Conservation (phyloP, 2,329 filamentous ascomycete species). For the Zalaria sp. region DNA sequence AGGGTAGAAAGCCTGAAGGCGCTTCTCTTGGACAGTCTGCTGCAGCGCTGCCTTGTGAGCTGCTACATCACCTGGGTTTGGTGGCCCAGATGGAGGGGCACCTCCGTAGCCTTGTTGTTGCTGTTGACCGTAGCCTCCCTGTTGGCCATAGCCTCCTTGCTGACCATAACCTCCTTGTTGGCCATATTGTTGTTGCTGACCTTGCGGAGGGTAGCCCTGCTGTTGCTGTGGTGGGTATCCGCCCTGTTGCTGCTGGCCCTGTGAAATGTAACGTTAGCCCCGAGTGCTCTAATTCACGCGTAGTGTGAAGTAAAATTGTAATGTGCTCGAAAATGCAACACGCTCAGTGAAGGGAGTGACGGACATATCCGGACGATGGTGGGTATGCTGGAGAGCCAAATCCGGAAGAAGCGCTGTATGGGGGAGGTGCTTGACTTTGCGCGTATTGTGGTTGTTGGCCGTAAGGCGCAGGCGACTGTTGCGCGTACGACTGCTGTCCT, state of each 20-base stretch:
- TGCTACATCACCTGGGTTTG: constrained; percentile 34
- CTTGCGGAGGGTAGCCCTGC: constrained; percentile 16
- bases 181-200: constrained; percentile 9
- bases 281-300: constrained; percentile 1
- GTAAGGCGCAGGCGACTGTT: constrained; percentile 15
- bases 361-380: not conserved
- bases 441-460: constrained; percentile 9
- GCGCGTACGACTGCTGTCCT: constrained; percentile 11
- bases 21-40: constrained; percentile 44
- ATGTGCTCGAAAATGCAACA: not conserved
- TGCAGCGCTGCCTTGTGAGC: constrained; percentile 44
- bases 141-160: constrained; percentile 7
- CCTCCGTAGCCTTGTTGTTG: constrained; percentile 16
- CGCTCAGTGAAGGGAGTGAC: not conserved
- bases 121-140: constrained; percentile 10
- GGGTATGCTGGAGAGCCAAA: not conserved
- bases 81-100: constrained; percentile 23
- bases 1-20: constrained; percentile 44
- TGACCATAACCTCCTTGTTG: constrained; percentile 11
- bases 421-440: not conserved
- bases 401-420: not conserved
- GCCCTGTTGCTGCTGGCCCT: constrained; percentile 18
- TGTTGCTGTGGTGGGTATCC: constrained; percentile 21
- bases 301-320: not conserved
- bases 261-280: constrained; percentile 3